These are phyloP conservation scores for Adansonia digitata DNA, from an alignment of 345 rosid genomes.

Conservation along the genomic window DNA sequence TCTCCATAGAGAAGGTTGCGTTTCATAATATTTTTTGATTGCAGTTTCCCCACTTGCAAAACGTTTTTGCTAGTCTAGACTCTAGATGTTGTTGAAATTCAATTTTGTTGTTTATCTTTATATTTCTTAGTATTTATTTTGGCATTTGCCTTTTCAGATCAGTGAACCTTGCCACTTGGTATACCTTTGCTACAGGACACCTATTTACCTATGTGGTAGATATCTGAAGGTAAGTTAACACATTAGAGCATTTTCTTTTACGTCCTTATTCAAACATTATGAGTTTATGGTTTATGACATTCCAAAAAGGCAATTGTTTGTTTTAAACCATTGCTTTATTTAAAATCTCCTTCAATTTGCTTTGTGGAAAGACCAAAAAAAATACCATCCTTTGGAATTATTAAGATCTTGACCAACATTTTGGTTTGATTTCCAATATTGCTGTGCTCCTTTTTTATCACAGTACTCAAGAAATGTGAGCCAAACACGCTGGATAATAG, in stretches of 20 bases:
- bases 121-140: not conserved
- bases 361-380: not conserved
- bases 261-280: not conserved
- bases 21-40: not conserved
- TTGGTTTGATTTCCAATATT: conserved; percentile 7
- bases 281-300: not conserved
- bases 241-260: not conserved
- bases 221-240: conserved; percentile 65
- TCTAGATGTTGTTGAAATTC: conserved; percentile 10
- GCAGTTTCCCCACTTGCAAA: not conserved
- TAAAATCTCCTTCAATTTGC: not conserved
- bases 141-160: conserved; percentile 31
- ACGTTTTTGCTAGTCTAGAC: not conserved
- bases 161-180: conserved; percentile 66
- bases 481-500: conserved; percentile 95
- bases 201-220: conserved; percentile 82
- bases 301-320: not conserved
- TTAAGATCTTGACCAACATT: not conserved
- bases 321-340: not conserved
- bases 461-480: conserved; percentile 95
- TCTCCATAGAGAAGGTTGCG: conserved; percentile 38
- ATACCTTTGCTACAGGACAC: conserved; percentile 52
- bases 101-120: not conserved
- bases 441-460: conserved; percentile 8
- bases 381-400: not conserved